phyloP scores from a whole-genome alignment of 129 eudicot genomes.

The Escallonia rubra region DNA sequence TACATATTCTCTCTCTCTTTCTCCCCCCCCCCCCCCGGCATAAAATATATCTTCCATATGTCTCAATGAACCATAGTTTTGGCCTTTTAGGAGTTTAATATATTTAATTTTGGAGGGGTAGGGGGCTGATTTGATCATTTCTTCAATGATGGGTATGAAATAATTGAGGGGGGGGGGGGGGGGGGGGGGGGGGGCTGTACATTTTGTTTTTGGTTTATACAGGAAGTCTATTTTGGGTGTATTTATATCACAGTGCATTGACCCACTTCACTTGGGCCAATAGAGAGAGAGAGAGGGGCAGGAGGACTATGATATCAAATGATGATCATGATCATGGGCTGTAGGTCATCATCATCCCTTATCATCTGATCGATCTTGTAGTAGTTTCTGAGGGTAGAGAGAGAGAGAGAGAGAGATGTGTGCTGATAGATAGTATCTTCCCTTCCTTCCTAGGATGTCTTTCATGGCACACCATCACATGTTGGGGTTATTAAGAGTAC shows the following conservation, averaged over 20 bases:
- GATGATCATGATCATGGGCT: slow-evolving; percentile 25
- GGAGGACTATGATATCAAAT: neutral
- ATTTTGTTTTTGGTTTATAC: neutral
- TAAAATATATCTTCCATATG: no score
- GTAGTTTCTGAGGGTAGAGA: slow-evolving; percentile 8
- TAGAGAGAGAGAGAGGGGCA: slow-evolving; percentile 11
- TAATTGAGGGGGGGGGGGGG: slow-evolving; percentile 21
- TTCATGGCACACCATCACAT: slow-evolving; percentile 31
- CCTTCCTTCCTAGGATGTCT: slow-evolving; percentile 48
- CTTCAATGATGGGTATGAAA: slow-evolving; percentile 24
- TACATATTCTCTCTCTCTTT: no score
- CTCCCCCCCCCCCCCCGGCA: no score
- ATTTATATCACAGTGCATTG: slow-evolving; percentile 29
- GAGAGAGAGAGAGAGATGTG: neutral
- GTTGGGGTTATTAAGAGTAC: slow-evolving; percentile 23
- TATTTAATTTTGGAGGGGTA: neutral
- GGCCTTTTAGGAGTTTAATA: neutral
- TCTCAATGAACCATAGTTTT: no score
- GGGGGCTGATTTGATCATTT: neutral
- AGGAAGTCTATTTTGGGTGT: slow-evolving; percentile 46
- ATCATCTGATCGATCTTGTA: neutral
- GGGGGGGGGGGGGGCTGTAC: no score
- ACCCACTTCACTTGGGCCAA: slow-evolving; percentile 33
- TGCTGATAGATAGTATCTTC: slow-evolving; percentile 7
- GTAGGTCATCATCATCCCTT: slow-evolving; percentile 37